These are phyloP conservation scores for Dispira parvispora DNA, from an alignment of 192 early-diverging fungal genomes.

Conservation along the genomic window DNA sequence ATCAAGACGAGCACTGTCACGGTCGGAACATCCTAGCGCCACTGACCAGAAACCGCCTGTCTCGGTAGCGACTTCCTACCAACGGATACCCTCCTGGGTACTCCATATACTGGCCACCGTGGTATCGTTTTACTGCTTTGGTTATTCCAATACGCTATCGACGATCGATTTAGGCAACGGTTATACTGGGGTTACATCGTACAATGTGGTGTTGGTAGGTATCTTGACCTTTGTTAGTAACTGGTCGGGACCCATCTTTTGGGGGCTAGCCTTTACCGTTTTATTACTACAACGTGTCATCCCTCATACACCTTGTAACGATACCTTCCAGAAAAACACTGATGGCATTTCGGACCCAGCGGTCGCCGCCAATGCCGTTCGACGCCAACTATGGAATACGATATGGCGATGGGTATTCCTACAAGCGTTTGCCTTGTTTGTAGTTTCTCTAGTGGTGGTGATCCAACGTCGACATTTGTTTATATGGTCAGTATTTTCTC, in stretches of 20 bases:
- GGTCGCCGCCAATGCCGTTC: too few species aligned
- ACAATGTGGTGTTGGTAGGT: conserved; percentile 40
- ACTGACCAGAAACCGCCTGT: not conserved
- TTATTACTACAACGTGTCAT: too few species aligned
- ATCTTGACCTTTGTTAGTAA: conserved; percentile 48
- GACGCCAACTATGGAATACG: conserved; percentile 11
- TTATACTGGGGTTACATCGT: conserved; percentile 52
- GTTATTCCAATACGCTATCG: conserved; percentile 62
- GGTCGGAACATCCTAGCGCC: too few species aligned
- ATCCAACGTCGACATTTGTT: conserved; percentile 50
- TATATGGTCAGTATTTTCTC: conserved; percentile 75
- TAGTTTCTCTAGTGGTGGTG: conserved; percentile 43
- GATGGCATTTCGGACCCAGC: too few species aligned
- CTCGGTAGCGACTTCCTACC: not conserved
- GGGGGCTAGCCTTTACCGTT: conserved; percentile 36
- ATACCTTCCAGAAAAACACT: too few species aligned
- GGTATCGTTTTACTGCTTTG: conserved; percentile 46
- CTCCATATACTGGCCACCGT: conserved; percentile 14
- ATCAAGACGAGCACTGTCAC: too few species aligned
- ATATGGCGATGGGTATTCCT: conserved; percentile 16
- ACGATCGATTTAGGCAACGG: conserved; percentile 62
- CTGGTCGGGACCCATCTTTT: conserved; percentile 51
- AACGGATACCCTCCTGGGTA: not conserved
- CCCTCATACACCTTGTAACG: too few species aligned
- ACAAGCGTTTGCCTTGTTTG: conserved; percentile 32